Percentiles rank a stretch among this genome's conserved stretches.
These are phyloP conservation scores for Dendryphion nanum DNA, from an alignment of 2,329 filamentous ascomycete genomes.

Conservation along the genomic window DNA sequence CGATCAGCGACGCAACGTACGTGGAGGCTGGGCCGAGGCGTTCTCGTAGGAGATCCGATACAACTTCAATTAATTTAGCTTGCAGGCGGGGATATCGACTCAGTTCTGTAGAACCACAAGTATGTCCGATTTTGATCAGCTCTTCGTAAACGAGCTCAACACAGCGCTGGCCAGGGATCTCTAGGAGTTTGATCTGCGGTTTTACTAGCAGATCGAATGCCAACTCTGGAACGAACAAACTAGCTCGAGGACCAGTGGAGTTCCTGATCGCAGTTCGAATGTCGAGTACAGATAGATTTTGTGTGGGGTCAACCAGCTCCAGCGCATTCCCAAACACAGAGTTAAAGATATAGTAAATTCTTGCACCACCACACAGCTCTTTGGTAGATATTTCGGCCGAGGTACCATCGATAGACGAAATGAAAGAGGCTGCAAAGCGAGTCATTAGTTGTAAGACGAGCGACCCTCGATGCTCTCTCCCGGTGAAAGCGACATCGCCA, in stretches of 20 bases:
- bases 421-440: slow-evolving; percentile 94
- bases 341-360: slow-evolving; percentile 99
- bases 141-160: slow-evolving; percentile 98
- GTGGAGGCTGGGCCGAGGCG: slow-evolving; percentile 82
- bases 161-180: slow-evolving; percentile 91
- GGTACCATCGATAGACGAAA: slow-evolving; percentile 97
- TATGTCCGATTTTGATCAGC: slow-evolving; percentile 98
- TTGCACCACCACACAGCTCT: slow-evolving; percentile 88
- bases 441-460: slow-evolving; percentile 98
- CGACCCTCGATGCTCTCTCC: slow-evolving; percentile 93
- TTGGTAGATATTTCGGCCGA: slow-evolving; percentile 99
- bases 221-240: slow-evolving; percentile 94
- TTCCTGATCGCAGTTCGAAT: slow-evolving; percentile 97
- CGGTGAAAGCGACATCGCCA: slow-evolving; percentile 95
- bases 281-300: slow-evolving; percentile 89
- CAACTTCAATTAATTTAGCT: slow-evolving; percentile 95
- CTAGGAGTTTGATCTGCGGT: slow-evolving; percentile 95
- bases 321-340: slow-evolving; percentile 96
- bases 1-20: slow-evolving; percentile 95
- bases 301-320: slow-evolving; percentile 93
- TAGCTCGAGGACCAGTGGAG: slow-evolving; percentile 92
- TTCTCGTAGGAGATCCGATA: slow-evolving; percentile 91
- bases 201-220: slow-evolving; percentile 97
- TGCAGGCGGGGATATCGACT: slow-evolving; percentile 89
- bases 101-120: slow-evolving; percentile 92